A percentile compares a stretch with the other conserved stretches of the same genome.
These are phyloP conservation scores for Crithidia mellificae DNA, from an alignment of 208 protist species.

Conservation along the genomic window DNA sequence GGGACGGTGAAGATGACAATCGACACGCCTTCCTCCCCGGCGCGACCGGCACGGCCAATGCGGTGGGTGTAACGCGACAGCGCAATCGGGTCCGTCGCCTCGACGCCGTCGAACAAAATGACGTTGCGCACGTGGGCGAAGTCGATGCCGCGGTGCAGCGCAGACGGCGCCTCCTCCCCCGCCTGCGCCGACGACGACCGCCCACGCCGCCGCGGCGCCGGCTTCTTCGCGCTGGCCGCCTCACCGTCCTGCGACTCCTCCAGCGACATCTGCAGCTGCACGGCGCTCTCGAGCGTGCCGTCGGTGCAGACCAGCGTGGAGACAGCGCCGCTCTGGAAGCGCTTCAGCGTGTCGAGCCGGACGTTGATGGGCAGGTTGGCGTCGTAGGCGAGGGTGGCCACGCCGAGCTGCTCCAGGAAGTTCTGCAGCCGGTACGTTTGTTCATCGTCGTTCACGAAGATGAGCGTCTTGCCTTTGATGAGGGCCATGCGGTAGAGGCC, in stretches of 20 bases:
- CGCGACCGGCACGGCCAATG: slow-evolving; percentile 93
- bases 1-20: slow-evolving; percentile 87
- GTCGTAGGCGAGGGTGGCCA: slow-evolving; percentile 94
- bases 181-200: neutral
- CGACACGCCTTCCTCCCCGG: slow-evolving; percentile 83
- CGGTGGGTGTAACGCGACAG: slow-evolving; percentile 95
- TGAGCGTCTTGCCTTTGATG: slow-evolving; percentile 94
- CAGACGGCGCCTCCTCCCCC: slow-evolving; percentile 42
- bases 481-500: slow-evolving; percentile 92
- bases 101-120: slow-evolving; percentile 97
- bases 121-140: slow-evolving; percentile 96
- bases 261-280: slow-evolving; percentile 62
- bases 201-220: slow-evolving; percentile 18
- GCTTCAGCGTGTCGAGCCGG: slow-evolving; percentile 91
- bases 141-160: slow-evolving; percentile 96
- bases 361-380: slow-evolving; percentile 95
- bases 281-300: slow-evolving; percentile 81
- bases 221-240: slow-evolving; percentile 1
- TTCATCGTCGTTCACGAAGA: slow-evolving; percentile 96
- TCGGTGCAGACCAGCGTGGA: slow-evolving; percentile 97
- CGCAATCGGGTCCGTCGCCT: slow-evolving; percentile 66
- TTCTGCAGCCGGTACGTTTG: slow-evolving; percentile 94
- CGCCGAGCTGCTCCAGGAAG: slow-evolving; percentile 95
- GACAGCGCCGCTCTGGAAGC: slow-evolving; percentile 95
- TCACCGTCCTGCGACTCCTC: slow-evolving; percentile 16